Conservation (phyloP, 1,284 basidiomycete genomes). For the Lentinus polychrous region DNA sequence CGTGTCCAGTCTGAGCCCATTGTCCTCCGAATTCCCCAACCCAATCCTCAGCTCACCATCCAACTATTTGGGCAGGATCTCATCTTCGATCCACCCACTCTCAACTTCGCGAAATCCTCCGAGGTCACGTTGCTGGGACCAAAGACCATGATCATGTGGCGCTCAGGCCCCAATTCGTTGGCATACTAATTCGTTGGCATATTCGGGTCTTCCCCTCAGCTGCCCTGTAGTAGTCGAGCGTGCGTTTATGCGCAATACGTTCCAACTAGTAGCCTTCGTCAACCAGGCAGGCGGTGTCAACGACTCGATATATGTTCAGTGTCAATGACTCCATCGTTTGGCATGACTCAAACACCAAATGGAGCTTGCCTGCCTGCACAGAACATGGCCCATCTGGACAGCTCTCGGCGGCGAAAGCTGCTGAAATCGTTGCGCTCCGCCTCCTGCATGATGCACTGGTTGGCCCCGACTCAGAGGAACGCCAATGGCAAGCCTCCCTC, state of each 20-base stretch:
- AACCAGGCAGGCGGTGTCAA: slow-evolving; percentile 62
- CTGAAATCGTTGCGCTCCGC: slow-evolving; percentile 68
- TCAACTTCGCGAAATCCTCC: slow-evolving; percentile 69
- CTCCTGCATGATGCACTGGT: slow-evolving; percentile 83
- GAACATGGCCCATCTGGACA: slow-evolving; percentile 21
- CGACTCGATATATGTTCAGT: slow-evolving; percentile 92
- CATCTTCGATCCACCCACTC: slow-evolving; percentile 75
- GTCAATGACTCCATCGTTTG: slow-evolving; percentile 71
- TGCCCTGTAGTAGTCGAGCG: slow-evolving; percentile 77
- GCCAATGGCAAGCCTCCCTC: slow-evolving; percentile 14
- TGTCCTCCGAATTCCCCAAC: slow-evolving; percentile 73
- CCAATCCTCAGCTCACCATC: slow-evolving; percentile 74
- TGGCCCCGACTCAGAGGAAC: slow-evolving; percentile 21
- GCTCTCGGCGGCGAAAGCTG: slow-evolving; percentile 48
- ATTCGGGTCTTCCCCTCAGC: slow-evolving; percentile 73
- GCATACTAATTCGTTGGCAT: slow-evolving; percentile 78
- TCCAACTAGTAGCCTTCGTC: slow-evolving; percentile 83
- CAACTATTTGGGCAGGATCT: slow-evolving; percentile 82
- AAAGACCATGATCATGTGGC: slow-evolving; percentile 75
- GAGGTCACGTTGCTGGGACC: slow-evolving; percentile 76
- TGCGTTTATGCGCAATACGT: slow-evolving; percentile 90
- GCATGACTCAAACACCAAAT: slow-evolving; percentile 66
- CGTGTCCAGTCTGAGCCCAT: slow-evolving; percentile 81
- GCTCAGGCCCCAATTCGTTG: slow-evolving; percentile 73
- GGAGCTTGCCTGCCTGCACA: slow-evolving; percentile 33